These are phyloP conservation scores for Wilcoxina mikolae DNA, from an alignment of 495 filamentous ascomycete species.

Conservation along the genomic window DNA sequence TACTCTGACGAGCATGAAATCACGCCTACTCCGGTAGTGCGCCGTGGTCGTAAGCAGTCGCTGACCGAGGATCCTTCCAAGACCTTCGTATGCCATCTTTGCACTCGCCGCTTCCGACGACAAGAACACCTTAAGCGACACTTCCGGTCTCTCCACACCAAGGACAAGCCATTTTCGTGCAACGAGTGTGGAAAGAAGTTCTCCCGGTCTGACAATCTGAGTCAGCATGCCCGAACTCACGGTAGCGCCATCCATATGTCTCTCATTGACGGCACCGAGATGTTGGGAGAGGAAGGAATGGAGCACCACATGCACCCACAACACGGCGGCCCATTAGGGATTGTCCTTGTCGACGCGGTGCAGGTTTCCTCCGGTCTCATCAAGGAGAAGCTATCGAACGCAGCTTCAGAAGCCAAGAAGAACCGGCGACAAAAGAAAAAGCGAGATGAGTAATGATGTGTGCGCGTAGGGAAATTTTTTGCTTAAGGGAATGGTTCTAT, in stretches of 20 bases:
- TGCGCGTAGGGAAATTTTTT: not conserved
- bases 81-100: slow-evolving; percentile 92
- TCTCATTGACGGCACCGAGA: slow-evolving; percentile 54
- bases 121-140: slow-evolving; percentile 99
- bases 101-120: slow-evolving; percentile 90
- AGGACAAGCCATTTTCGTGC: slow-evolving; percentile 98
- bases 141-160: slow-evolving; percentile 93
- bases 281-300: slow-evolving; percentile 24
- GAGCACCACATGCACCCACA: slow-evolving; percentile 13
- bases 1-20: slow-evolving; percentile 18
- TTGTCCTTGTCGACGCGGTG: slow-evolving; percentile 23
- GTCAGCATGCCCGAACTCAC: slow-evolving; percentile 90
- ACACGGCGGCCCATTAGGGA: slow-evolving; percentile 21
- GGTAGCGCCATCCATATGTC: slow-evolving; percentile 81
- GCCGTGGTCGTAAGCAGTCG: slow-evolving; percentile 95
- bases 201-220: slow-evolving; percentile 91
- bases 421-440: slow-evolving; percentile 26
- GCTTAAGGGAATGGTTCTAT: too few species aligned
- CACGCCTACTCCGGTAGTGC: slow-evolving; percentile 49
- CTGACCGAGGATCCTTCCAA: slow-evolving; percentile 96
- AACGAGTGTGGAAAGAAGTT: slow-evolving; percentile 98
- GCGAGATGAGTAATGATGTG: slow-evolving; percentile 22
- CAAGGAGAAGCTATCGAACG: slow-evolving; percentile 23
- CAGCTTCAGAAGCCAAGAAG: slow-evolving; percentile 24
- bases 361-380: slow-evolving; percentile 24